Conservation (phyloP, 495 filamentous ascomycete species). For the Alectoria sarmentosa region DNA sequence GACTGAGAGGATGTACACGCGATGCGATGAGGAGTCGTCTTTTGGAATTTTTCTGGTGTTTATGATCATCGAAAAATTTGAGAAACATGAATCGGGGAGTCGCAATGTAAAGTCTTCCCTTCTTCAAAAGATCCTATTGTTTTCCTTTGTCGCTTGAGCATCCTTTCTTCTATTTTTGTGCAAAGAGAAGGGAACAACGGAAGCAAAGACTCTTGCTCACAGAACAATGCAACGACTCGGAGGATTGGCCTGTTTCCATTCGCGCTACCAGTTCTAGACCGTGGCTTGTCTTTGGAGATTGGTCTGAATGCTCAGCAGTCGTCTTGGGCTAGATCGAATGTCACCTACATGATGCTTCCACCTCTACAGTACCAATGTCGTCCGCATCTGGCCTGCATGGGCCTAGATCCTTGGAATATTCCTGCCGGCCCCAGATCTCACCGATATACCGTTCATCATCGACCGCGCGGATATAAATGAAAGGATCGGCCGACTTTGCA, state of each 20-base stretch:
- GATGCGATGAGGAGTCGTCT: no score
- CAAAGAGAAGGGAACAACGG: neutral
- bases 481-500: no score
- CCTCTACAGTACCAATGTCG: neutral
- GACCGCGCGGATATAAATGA: no score
- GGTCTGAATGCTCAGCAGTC: neutral
- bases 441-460: no score
- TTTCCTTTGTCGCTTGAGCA: neutral
- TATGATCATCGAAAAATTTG: neutral
- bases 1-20: neutral
- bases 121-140: neutral
- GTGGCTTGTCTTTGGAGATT: neutral
- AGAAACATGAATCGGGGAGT: neutral
- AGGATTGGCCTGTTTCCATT: neutral
- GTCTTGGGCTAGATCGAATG: neutral
- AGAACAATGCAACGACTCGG: neutral
- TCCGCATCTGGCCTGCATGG: no score
- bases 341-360: neutral
- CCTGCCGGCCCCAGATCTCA: no score
- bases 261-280: neutral
- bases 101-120: neutral
- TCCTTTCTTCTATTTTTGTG: neutral
- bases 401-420: no score
- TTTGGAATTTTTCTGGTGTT: no score
- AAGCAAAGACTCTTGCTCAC: neutral